phyloP scores from a whole-genome alignment of 2,329 filamentous ascomycete genomes.

The Coniella lustricola region DNA sequence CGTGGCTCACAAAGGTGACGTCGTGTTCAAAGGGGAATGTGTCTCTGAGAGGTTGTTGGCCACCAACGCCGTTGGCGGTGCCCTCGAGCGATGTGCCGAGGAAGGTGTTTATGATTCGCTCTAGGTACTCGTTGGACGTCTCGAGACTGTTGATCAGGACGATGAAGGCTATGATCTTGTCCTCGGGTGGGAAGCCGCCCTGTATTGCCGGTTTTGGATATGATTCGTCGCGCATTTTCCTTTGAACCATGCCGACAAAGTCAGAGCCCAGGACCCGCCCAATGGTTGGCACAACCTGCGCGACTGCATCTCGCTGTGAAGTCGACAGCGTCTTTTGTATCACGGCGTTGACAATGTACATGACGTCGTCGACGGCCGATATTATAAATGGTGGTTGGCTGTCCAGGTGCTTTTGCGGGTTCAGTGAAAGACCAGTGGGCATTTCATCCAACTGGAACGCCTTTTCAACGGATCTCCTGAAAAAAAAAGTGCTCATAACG shows the following conservation, averaged over 20 bases:
- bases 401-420: constrained; percentile 62
- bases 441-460: constrained; percentile 94
- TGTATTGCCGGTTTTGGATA: constrained; percentile 76
- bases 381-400: constrained; percentile 85
- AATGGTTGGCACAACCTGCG: constrained; percentile 70
- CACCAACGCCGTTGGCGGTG: constrained; percentile 25
- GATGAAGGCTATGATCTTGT: constrained; percentile 81
- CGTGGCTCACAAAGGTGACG: constrained; percentile 58
- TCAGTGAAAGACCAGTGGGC: constrained; percentile 71
- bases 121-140: constrained; percentile 82
- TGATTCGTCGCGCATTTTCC: constrained; percentile 94
- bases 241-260: constrained; percentile 94
- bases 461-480: constrained; percentile 91
- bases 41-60: constrained; percentile 44
- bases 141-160: constrained; percentile 95
- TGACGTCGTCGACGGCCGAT: constrained; percentile 93
- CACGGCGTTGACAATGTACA: constrained; percentile 97
- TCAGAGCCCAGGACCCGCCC: constrained; percentile 77
- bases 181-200: constrained; percentile 78
- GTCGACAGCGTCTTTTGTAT: constrained; percentile 82
- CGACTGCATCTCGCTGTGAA: constrained; percentile 70
- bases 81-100: constrained; percentile 39
- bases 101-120: constrained; percentile 70
- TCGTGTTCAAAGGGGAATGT: constrained; percentile 80
- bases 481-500: constrained; percentile 91